These are phyloP conservation scores for Melampsora larici-populina DNA, from an alignment of 1,284 basidiomycete species.

Conservation along the genomic window DNA sequence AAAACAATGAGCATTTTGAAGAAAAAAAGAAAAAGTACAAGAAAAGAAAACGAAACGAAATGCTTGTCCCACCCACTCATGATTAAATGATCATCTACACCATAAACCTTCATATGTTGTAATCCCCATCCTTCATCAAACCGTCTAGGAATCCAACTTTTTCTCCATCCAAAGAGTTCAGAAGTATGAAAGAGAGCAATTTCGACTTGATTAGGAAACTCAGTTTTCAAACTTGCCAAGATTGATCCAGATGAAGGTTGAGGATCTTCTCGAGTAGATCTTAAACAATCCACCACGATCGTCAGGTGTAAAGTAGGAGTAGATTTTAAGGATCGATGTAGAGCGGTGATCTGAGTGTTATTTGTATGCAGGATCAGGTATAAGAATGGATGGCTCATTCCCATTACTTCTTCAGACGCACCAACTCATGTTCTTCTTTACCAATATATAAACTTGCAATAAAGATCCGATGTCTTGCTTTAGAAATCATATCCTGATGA, in stretches of 20 bases:
- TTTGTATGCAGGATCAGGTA: too few species aligned
- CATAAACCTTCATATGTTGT: conserved; percentile 97
- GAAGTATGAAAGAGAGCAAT: conserved; percentile 77
- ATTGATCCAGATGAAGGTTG: conserved; percentile 62
- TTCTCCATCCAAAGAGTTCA: conserved; percentile 69
- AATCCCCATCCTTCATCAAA: conserved; percentile 98
- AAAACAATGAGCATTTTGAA: conserved; percentile 4
- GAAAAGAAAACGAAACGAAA: too few species aligned
- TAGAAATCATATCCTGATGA: conserved; percentile 66
- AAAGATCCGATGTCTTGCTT: conserved; percentile 72
- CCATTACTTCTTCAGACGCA: conserved; percentile 54
- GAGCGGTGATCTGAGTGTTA: conserved; percentile 63
- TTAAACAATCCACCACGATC: conserved; percentile 80
- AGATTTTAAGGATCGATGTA: conserved; percentile 62
- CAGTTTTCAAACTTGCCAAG: conserved; percentile 67
- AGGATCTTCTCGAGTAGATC: conserved; percentile 71
- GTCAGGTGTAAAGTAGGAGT: conserved; percentile 68
- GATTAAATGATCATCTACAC: conserved; percentile 83
- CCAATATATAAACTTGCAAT: conserved; percentile 82
- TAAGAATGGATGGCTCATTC: too few species aligned
- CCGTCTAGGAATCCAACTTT: conserved; percentile 76
- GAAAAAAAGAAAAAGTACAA: too few species aligned
- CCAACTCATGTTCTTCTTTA: conserved; percentile 66
- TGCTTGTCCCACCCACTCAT: conserved; percentile 72
- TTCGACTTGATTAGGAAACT: conserved; percentile 72